Conservation (phyloP, 306 rosid species). For the Begonia fuchsioides region DNA sequence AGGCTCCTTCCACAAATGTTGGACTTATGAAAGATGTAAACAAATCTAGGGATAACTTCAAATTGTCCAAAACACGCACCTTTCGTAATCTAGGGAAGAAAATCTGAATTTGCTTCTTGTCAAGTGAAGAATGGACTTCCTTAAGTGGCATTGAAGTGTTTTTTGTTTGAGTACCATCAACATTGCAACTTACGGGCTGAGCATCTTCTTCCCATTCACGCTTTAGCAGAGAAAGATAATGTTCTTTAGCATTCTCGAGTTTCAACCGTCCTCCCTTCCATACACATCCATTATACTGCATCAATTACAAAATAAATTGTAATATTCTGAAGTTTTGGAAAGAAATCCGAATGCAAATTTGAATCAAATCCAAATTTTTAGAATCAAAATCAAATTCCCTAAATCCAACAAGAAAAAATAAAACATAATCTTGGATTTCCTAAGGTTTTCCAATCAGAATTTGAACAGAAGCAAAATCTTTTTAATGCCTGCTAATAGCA, state of each 20-base stretch:
- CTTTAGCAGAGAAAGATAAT: constrained; percentile 43
- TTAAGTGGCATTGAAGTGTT: constrained; percentile 12
- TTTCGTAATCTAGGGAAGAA: constrained; percentile 61
- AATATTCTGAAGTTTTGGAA: constrained; percentile 1
- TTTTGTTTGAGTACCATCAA: constrained; percentile 5
- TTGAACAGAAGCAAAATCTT: too few species aligned
- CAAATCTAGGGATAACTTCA: neutral
- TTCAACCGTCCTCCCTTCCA: constrained; percentile 84
- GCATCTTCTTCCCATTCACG: constrained; percentile 55
- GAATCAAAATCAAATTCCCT: too few species aligned
- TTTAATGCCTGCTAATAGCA: too few species aligned
- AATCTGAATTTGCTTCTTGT: constrained; percentile 25
- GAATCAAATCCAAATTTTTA: neutral
- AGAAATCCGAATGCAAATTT: neutral
- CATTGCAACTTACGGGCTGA: constrained; percentile 7
- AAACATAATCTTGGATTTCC: too few species aligned
- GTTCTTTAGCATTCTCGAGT: constrained; percentile 78
- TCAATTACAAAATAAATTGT: constrained; percentile 1
- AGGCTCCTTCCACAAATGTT: too few species aligned
- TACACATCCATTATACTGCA: constrained; percentile 82
- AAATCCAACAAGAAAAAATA: too few species aligned
- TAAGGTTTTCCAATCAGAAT: too few species aligned
- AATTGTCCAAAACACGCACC: constrained; percentile 18
- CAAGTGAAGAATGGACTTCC: constrained; percentile 8
- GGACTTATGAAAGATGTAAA: too few species aligned